Percentiles rank a stretch among this genome's conserved stretches.
Evolutionary conservation across 1,284 basidiomycete genomes (phyloP).

Genomic region (Schizophyllum amplum): DNA sequence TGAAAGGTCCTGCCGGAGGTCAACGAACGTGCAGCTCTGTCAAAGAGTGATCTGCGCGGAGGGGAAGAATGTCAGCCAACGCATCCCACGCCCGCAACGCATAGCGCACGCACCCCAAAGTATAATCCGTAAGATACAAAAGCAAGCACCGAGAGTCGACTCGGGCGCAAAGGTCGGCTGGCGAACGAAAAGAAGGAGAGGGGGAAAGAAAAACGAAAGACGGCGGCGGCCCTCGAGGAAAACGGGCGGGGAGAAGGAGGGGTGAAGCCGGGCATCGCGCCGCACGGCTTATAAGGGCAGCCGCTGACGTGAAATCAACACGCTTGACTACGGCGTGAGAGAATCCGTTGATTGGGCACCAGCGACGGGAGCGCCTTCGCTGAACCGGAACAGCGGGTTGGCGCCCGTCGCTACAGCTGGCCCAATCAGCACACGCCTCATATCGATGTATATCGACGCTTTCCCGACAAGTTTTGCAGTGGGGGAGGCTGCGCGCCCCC

Average conservation of each 20-base stretch:
- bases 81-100: neutral
- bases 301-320: neutral
- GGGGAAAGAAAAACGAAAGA: conserved; percentile 12
- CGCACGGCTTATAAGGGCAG: conserved; percentile 7
- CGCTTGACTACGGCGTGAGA: neutral
- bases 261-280: neutral
- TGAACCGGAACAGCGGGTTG: neutral
- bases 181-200: conserved; percentile 27
- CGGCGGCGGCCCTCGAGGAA: neutral
- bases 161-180: conserved; percentile 29
- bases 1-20: conserved; percentile 48
- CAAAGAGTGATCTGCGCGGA: conserved; percentile 60
- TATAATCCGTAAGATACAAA: conserved; percentile 46
- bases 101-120: conserved; percentile 32
- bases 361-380: neutral
- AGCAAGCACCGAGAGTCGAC: conserved; percentile 30
- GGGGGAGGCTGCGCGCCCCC: too few relatives aligned
- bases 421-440: neutral
- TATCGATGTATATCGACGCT: too few relatives aligned
- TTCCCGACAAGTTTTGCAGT: too few relatives aligned
- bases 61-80: conserved; percentile 10
- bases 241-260: neutral
- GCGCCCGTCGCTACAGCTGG: neutral
- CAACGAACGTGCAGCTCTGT: conserved; percentile 49
- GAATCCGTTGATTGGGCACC: neutral